These are phyloP conservation scores for Collybiopsis confluens DNA, from an alignment of 768 basidiomycete species.

Conservation along the genomic window DNA sequence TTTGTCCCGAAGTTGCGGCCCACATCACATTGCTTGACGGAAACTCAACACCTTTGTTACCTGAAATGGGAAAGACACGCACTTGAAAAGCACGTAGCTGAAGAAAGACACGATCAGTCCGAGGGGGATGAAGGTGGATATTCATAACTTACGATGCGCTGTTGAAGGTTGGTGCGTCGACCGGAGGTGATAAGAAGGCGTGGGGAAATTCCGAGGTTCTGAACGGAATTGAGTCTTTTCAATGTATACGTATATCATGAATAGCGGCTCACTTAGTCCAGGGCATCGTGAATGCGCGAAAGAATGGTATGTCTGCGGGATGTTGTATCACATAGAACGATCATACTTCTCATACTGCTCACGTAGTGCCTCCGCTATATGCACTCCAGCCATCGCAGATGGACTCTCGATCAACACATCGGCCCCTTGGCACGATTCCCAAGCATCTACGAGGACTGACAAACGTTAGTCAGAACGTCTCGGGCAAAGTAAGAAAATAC, in stretches of 20 bases:
- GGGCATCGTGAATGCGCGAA: constrained; percentile 61
- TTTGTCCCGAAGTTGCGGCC: constrained; percentile 60
- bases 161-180: constrained; percentile 61
- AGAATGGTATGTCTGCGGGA: constrained; percentile 53
- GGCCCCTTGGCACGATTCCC: constrained; percentile 59
- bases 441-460: constrained; percentile 55
- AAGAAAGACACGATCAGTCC: not conserved
- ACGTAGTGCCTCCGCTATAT: constrained; percentile 67
- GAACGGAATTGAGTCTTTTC: constrained; percentile 2
- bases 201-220: constrained; percentile 62
- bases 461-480: not conserved
- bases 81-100: constrained; percentile 60
- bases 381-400: constrained; percentile 67
- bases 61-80: constrained; percentile 12
- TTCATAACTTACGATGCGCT: constrained; percentile 43
- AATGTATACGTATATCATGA: not conserved
- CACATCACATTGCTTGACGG: constrained; percentile 52
- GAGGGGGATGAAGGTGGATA: not conserved
- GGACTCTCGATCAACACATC: constrained; percentile 66
- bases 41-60: not conserved
- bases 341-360: not conserved
- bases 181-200: constrained; percentile 58
- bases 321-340: not conserved
- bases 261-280: constrained; percentile 53
- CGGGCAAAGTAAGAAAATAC: not conserved